A percentile compares a stretch with the other conserved stretches of the same genome.
Conservation (phyloP, 225 moss, liverwort and hornwort genomes). For the Bryoerythrophyllum caledonicum region DNA sequence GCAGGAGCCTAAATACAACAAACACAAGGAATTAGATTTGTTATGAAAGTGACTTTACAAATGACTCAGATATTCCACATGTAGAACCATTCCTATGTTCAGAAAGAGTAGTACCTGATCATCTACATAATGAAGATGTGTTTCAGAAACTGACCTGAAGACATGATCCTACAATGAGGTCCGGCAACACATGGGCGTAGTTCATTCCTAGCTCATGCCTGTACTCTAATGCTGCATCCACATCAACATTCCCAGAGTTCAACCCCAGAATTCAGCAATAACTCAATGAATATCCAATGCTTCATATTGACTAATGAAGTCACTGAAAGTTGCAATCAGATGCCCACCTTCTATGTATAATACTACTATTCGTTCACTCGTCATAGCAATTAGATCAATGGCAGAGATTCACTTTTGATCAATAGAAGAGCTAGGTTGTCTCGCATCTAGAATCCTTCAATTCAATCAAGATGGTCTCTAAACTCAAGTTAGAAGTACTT, state of each 20-base stretch:
- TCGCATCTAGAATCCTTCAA: too few relatives aligned
- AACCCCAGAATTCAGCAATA: slow-evolving; percentile 14
- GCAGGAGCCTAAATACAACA: slow-evolving; percentile 68
- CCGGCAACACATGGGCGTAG: slow-evolving; percentile 77
- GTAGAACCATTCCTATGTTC: not conserved
- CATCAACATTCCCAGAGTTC: slow-evolving; percentile 15
- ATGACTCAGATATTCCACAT: not conserved
- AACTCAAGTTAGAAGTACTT: too few relatives aligned
- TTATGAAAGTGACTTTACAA: not conserved
- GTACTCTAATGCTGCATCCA: slow-evolving; percentile 72
- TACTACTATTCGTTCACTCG: too few relatives aligned
- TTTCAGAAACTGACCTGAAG: slow-evolving; percentile 68
- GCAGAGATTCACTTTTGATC: too few relatives aligned
- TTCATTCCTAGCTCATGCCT: slow-evolving; percentile 98
- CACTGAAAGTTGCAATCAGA: too few relatives aligned
- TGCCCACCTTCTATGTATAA: too few relatives aligned
- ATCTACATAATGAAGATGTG: not conserved
- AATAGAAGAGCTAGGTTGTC: not conserved
- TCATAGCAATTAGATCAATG: too few relatives aligned
- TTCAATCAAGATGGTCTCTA: too few relatives aligned
- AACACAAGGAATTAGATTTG: not conserved
- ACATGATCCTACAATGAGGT: slow-evolving; percentile 95
- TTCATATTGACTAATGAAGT: too few relatives aligned
- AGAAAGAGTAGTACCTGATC: not conserved
- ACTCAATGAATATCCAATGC: not conserved